phyloP scores from a whole-genome alignment of 371 early-diverging fungal species.

The Rhizopus arrhizus region DNA sequence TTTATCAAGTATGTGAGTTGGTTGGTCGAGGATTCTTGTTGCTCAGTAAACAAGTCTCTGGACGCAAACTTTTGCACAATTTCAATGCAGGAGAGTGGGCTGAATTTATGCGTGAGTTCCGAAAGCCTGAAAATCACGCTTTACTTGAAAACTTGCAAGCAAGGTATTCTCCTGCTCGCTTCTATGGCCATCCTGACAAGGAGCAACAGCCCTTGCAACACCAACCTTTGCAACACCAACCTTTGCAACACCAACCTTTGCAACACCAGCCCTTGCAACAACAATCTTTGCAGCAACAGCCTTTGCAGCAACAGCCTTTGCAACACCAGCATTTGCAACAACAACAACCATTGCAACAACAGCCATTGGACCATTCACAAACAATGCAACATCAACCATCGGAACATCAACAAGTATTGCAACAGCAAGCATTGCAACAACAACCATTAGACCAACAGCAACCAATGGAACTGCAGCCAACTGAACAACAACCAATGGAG shows the following conservation, averaged over 20 bases:
- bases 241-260: not conserved
- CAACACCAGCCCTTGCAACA: not conserved
- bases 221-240: not conserved
- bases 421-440: not conserved
- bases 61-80: constrained; percentile 54
- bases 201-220: not conserved
- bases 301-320: not conserved
- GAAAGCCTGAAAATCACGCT: constrained; percentile 39
- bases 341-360: not conserved
- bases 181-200: constrained; percentile 15
- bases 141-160: constrained; percentile 42
- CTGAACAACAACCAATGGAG: not conserved
- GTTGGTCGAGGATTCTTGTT: constrained; percentile 50
- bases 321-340: not conserved
- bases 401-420: not conserved
- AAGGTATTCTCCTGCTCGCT: constrained; percentile 41
- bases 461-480: not conserved
- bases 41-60: constrained; percentile 51
- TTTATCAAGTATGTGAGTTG: constrained; percentile 43
- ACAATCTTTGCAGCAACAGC: not conserved
- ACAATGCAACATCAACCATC: not conserved
- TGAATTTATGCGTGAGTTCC: constrained; percentile 50
- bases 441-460: not conserved
- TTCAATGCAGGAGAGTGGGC: constrained; percentile 55
- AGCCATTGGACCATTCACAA: not conserved